Evolutionary conservation across 2,329 filamentous ascomycete genomes (phyloP).

Genomic region (Leptographium galeiforme): DNA sequence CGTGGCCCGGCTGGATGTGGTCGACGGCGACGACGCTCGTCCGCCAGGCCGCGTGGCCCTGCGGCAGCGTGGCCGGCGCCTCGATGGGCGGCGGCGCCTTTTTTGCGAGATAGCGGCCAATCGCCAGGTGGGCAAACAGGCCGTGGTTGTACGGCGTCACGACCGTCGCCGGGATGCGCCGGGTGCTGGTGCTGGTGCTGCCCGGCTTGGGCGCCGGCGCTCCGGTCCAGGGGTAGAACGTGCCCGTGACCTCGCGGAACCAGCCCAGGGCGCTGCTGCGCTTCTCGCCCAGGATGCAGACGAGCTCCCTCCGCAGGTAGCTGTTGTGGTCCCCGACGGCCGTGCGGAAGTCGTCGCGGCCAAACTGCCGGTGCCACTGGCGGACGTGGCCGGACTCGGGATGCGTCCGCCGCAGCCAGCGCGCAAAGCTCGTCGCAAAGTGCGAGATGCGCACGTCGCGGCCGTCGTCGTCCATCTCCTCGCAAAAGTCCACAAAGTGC

Average conservation of each 20-base stretch:
- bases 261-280: conserved; percentile 25
- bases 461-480: conserved; percentile 16
- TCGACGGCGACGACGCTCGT: background rate
- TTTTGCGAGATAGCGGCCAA: conserved; percentile 33
- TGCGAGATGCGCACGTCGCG: conserved; percentile 32
- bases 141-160: conserved; percentile 57
- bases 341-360: conserved; percentile 46
- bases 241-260: conserved; percentile 25
- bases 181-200: background rate
- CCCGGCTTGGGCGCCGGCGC: no score
- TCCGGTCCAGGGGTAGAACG: no score
- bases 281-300: conserved; percentile 26
- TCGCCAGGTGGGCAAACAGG: conserved; percentile 51
- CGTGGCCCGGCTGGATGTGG: conserved; percentile 29
- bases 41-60: background rate
- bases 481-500: conserved; percentile 56
- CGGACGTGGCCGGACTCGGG: conserved; percentile 24
- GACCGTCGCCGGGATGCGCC: conserved; percentile 32
- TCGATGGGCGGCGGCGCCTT: background rate
- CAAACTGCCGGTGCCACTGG: conserved; percentile 40
- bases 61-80: background rate
- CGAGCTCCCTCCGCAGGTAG: conserved; percentile 53
- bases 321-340: conserved; percentile 44
- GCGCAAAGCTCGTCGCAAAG: conserved; percentile 44
- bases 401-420: conserved; percentile 41